Base-by-base conservation (phyloP, 1,284 basidiomycete species). In the Tilletia caries region DNA sequence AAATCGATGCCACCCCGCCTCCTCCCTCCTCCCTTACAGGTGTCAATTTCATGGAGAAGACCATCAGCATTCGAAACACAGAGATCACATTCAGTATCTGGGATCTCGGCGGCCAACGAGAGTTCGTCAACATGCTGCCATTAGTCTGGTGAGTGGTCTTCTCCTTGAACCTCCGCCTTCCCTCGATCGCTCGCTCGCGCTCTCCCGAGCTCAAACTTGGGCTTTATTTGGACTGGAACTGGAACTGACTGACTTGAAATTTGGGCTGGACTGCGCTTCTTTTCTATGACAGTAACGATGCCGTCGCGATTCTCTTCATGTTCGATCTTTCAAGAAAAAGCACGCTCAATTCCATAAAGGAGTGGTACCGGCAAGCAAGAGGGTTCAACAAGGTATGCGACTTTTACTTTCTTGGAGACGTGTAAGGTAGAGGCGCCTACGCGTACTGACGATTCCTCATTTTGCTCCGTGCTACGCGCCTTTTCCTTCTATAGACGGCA, bases 11-110 rank as follows among this genome's bases (percentile, higher is more conserved):
- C 5, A 3, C 58, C 6, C 27, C 50, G 23, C 6, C 34, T 32
- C 27, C 41, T 46, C 43, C 65, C 34, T 66, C 58, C 29, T n/a
- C 32, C 18, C 3, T 65, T 32, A 1, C 52, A 69, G 68, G 71
- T 27, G 95, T 97, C 86, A 97, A 97, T 85, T 97, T 97, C 85
- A 97, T 98, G 95, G 95, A 97, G 87, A 97, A 96, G 87, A 94
- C 93, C 44, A 97, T 98, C 79, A 92, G 91, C 69, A 95, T 98
- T 77, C 90, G 95, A 75, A 91, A 95, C 84, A 98, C 95, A 67
- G 95, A 96, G 69, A 97, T 98, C 85, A 98, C 94, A 2, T 98
- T 98, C 86, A 96, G 93, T 76, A 96, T 98, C 84, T 98, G 95
- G 95, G 95, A 98, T 87, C 86, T 98, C 62, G 95, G 95, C 75